Evolutionary conservation across 768 basidiomycete genomes (phyloP), one percentile per base, ranked within the genome.

Genomic region (Lenzites betulinus): DNA sequence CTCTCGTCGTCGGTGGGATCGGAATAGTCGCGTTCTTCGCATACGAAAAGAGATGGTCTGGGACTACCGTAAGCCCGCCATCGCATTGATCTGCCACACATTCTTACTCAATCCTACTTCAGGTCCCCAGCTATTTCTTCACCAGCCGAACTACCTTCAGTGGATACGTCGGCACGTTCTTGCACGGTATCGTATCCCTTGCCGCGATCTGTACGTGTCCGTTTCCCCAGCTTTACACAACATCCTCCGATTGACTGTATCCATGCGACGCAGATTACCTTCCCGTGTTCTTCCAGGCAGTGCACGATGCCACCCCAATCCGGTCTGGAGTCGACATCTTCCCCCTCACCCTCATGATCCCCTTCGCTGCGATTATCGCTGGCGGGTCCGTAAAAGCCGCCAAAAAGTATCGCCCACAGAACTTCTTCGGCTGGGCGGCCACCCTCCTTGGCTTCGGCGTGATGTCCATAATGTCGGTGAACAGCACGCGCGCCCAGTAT

Each of bases 231-330:
- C n/a, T n/a, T n/a, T n/a, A n/a, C n/a, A n/a, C n/a, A n/a, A n/a
- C n/a, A n/a, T n/a, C n/a, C n/a, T n/a, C n/a, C n/a, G n/a, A n/a
- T n/a, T n/a, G n/a, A n/a, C n/a, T n/a, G n/a, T n/a, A n/a, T n/a
- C n/a, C n/a, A n/a, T n/a, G 7, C 46, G 25, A 23, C 62, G 26
- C 36, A 59, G 73, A 74, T 58, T 81, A 77, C 62, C 58, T 81
- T 1, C 78, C 79, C 18, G 76, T 79, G 7, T 81, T 76, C 62
- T 81, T 77, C 67, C 81, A 82, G 64, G 79, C 79, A 0, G 74
- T 71, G 53, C 73, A 73, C 51, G 73, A 66, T 3, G 71, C 69
- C 13, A 72, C 74, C 0, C 75, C 81, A 0, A 64, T 78, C 48
- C 69, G 67, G 0, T 73, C 74, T 8, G 76, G 77, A 4, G 69